Percentiles rank a stretch among this genome's conserved stretches.
phyloP scores from a whole-genome alignment of 495 filamentous ascomycete genomes.

The Neurospora sp. region DNA sequence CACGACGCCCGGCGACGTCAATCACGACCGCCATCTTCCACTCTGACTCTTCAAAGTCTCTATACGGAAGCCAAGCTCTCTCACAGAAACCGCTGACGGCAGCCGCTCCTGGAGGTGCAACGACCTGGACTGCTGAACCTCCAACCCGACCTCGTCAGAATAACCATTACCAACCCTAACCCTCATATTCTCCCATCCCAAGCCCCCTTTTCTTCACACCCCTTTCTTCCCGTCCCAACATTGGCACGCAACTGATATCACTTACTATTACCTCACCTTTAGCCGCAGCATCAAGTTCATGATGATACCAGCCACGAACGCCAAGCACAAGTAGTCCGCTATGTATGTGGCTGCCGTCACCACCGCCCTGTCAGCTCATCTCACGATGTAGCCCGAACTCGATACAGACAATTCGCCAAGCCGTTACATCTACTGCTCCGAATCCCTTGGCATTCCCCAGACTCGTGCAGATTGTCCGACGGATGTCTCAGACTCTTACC shows the following conservation, averaged over 20 bases:
- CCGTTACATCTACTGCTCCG: background rate
- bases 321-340: background rate
- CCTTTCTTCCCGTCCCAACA: background rate
- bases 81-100: background rate
- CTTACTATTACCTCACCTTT: background rate
- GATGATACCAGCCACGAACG: background rate
- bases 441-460: background rate
- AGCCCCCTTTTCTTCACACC: background rate
- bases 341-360: background rate
- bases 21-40: background rate
- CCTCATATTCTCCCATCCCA: background rate
- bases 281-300: background rate
- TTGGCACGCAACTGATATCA: background rate
- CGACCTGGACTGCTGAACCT: background rate
- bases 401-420: background rate
- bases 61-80: background rate
- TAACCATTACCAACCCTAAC: background rate
- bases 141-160: background rate
- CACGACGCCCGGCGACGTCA: background rate
- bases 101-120: background rate
- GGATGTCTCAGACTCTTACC: background rate
- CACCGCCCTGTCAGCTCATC: background rate
- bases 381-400: background rate
- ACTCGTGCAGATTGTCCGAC: background rate
- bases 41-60: background rate